These are phyloP conservation scores for Sporothrix inflata DNA, from an alignment of 2,329 filamentous ascomycete genomes.

Conservation along the genomic window DNA sequence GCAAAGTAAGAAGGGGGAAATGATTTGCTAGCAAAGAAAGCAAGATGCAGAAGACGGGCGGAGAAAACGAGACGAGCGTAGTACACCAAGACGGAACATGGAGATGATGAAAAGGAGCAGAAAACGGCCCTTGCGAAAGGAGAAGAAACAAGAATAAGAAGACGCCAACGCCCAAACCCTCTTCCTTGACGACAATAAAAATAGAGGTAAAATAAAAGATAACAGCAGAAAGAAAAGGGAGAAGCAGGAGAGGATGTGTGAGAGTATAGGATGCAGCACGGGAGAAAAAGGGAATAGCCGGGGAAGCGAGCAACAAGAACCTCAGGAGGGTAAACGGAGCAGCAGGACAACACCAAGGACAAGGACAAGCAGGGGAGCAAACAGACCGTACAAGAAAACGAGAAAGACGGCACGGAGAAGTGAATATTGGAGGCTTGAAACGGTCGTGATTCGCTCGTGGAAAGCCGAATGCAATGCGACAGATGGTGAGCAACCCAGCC, in stretches of 20 bases:
- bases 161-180: conserved; percentile 25
- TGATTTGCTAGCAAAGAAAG: conserved; percentile 14
- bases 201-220: background rate
- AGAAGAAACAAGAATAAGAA: background rate
- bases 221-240: background rate
- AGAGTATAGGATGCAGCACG: background rate
- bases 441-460: background rate
- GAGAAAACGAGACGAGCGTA: background rate
- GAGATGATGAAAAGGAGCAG: background rate
- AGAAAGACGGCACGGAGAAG: background rate
- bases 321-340: too few species aligned
- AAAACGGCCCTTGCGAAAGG: background rate
- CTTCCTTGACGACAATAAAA: background rate
- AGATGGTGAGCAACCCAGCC: background rate
- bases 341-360: background rate
- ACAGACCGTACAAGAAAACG: background rate
- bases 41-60: background rate
- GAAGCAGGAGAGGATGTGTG: background rate
- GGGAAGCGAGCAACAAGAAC: background rate
- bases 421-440: too few species aligned
- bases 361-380: background rate
- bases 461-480: background rate
- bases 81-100: background rate
- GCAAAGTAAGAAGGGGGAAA: background rate
- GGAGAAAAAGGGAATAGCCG: background rate